phyloP scores from a whole-genome alignment of 768 basidiomycete species.

The Tulasnella sp. region DNA sequence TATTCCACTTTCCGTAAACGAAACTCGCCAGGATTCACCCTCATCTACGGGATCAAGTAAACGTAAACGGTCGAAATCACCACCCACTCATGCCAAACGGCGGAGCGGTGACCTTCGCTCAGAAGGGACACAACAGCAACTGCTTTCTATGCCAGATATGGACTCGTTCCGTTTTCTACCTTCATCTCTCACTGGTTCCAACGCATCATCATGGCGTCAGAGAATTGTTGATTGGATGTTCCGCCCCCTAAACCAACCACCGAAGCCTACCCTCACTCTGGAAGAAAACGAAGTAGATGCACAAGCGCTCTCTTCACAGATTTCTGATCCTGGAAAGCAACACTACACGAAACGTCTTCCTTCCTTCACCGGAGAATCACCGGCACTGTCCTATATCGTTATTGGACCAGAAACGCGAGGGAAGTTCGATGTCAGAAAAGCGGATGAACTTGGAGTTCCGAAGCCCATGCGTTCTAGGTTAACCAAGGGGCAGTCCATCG shows the following conservation, averaged over 20 bases:
- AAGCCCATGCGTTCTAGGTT: conserved; percentile 49
- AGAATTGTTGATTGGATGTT: conserved; percentile 6
- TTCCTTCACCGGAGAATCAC: background rate
- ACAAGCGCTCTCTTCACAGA: conserved; percentile 15
- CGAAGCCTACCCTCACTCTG: conserved; percentile 22
- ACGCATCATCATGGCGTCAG: too few species aligned
- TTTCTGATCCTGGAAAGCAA: conserved; percentile 13
- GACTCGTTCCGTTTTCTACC: too few species aligned
- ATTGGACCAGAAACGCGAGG: conserved; percentile 37
- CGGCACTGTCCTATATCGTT: conserved; percentile 29
- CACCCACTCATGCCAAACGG: conserved; percentile 9
- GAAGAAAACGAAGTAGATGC: too few species aligned
- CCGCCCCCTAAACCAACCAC: background rate
- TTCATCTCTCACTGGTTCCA: too few species aligned
- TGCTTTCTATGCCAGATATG: too few species aligned
- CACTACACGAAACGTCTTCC: conserved; percentile 11
- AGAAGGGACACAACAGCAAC: too few species aligned
- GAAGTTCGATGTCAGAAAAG: conserved; percentile 61
- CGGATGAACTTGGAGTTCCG: conserved; percentile 47
- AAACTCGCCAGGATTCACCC: background rate
- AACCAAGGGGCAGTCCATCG: conserved; percentile 41
- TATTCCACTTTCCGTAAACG: conserved; percentile 32
- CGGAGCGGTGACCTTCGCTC: background rate
- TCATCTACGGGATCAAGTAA: conserved; percentile 17
- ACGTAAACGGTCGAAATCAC: conserved; percentile 24